Evolutionary conservation across 495 filamentous ascomycete species (phyloP).

Genomic region (Filosporella fistucella): DNA sequence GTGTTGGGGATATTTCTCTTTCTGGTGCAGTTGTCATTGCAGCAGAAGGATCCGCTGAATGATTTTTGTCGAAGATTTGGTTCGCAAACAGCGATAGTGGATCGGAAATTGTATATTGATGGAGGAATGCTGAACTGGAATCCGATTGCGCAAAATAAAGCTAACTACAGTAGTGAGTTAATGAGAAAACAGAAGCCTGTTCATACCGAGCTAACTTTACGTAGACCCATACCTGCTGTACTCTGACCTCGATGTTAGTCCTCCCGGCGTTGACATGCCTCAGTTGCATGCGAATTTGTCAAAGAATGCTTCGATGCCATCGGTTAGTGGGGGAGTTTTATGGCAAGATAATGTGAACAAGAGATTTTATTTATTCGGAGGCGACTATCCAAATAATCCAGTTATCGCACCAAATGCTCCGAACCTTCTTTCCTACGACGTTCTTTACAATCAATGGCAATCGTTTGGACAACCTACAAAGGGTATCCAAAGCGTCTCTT

Average conservation of each 20-base stretch:
- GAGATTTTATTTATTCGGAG: conserved; percentile 47
- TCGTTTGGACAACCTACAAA: conserved; percentile 22
- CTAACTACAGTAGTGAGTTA: conserved; percentile 44
- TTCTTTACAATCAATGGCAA: conserved; percentile 39
- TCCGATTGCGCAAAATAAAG: conserved; percentile 35
- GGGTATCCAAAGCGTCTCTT: conserved; percentile 14
- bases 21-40: conserved; percentile 2
- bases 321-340: conserved; percentile 38
- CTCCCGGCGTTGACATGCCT: conserved; percentile 36
- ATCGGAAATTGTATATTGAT: conserved; percentile 47
- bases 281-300: conserved; percentile 43
- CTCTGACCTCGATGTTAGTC: conserved; percentile 37
- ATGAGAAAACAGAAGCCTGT: too few species aligned
- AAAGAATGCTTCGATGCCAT: conserved; percentile 42
- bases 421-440: conserved; percentile 39
- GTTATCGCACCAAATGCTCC: conserved; percentile 32
- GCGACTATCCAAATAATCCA: conserved; percentile 36
- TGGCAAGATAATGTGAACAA: conserved; percentile 51
- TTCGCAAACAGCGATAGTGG: conserved; percentile 46
- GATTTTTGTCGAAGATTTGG: conserved; percentile 48
- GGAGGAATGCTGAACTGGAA: conserved; percentile 46
- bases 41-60: conserved; percentile 34
- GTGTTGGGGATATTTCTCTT: conserved; percentile 1
- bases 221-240: conserved; percentile 15
- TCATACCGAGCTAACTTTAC: neutral